Evolutionary conservation across 495 filamentous ascomycete species (phyloP), one percentile per base, ranked within the genome.

Genomic region (Lindgomyces ingoldianus): DNA sequence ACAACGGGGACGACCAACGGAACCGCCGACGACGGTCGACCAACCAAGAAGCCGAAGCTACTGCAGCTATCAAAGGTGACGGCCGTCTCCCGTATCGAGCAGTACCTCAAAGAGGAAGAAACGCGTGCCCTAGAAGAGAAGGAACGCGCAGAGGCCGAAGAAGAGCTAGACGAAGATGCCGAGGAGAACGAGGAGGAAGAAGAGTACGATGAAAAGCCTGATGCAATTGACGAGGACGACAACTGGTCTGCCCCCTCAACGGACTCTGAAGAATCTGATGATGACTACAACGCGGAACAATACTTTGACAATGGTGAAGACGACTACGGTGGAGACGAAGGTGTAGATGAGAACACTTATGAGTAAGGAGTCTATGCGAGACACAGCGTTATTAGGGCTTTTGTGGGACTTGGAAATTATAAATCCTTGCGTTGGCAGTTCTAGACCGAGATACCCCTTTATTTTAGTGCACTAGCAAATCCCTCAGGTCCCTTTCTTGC

Each of bases 281-380:
- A 86, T 65, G 80, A 86, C 41, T 87, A 87, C 72, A 85, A 87
- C 66, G 85, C 85, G 0, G 85, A 87, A 62, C 79, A 85, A 51
- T 87, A 87, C 76, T 88, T 87, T 60, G 85, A 87, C 67, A 82
- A 75, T 36, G 85, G 85, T 8, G 85, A 83, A 47, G 84, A 84
- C 59, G 85, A 88, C 61, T 80, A 78, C 26, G 80, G 83, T 25
- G 75, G 72, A n/a, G 68, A 67, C 24, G 54, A 3, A 14, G 64
- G 60, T 16, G 33, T 42, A 2, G 60, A 67, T 51, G 64, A 67
- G 18, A 67, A 67, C 51, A 50, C 64, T 16, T 67, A 67, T 48
- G 64, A 67, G n/a, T 62, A 47, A 26, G 48, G n/a, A n/a, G n/a
- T n/a, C n/a, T n/a, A n/a, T n/a, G n/a, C n/a, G n/a, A n/a, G n/a